Percentiles rank a stretch among this genome's conserved stretches.
Conservation (phyloP, 495 filamentous ascomycete species). For the Hypoxylon fragiforme region DNA sequence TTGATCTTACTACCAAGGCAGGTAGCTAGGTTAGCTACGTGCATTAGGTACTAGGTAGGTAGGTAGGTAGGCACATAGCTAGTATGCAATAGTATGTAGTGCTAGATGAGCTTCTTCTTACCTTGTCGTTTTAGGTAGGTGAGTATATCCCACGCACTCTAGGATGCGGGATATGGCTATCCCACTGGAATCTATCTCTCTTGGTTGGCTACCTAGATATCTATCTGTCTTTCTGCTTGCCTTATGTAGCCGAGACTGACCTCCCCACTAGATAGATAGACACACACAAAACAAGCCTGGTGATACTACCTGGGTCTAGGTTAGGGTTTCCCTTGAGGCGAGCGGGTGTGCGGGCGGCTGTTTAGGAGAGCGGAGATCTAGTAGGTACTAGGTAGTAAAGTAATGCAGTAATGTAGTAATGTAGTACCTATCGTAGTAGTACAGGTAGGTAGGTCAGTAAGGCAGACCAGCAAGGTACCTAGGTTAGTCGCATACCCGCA, state of each 20-base stretch:
- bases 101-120: no score
- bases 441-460: background rate
- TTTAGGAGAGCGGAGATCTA: background rate
- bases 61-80: no score
- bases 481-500: background rate
- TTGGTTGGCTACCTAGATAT: no score
- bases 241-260: constrained; percentile 15
- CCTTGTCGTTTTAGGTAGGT: constrained; percentile 21
- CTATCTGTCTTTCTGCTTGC: constrained; percentile 1
- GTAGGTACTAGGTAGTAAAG: background rate
- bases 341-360: background rate
- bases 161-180: background rate
- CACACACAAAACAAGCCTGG: no score
- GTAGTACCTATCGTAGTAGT: background rate
- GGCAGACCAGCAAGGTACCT: no score
- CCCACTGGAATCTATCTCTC: no score
- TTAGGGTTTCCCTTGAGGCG: constrained; percentile 11
- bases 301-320: background rate
- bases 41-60: no score
- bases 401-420: no score
- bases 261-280: constrained; percentile 11
- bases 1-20: constrained; percentile 6
- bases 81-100: no score
- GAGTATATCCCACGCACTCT: constrained; percentile 15
- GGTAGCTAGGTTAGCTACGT: no score